Percentiles rank a stretch among this genome's conserved stretches.
Evolutionary conservation across 192 early-diverging fungal species (phyloP).

Genomic region (Pecoramyces ruminantium): DNA sequence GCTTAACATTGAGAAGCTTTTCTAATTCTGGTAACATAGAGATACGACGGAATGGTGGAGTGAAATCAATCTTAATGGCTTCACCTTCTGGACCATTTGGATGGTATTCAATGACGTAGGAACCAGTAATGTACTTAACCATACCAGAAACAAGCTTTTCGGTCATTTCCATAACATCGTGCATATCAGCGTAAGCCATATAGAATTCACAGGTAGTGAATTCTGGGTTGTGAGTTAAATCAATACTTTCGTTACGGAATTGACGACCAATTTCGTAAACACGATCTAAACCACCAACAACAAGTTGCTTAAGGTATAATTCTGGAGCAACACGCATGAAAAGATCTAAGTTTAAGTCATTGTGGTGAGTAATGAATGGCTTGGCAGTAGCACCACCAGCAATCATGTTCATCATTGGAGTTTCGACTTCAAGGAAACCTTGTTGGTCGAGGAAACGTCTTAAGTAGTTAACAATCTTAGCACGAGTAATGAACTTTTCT

Average conservation of each 20-base stretch:
- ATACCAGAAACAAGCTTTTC: slow-evolving; percentile 74
- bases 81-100: slow-evolving; percentile 66
- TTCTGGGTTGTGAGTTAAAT: slow-evolving; percentile 98
- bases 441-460: slow-evolving; percentile 85
- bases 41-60: slow-evolving; percentile 86
- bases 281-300: slow-evolving; percentile 94
- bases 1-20: slow-evolving; percentile 71
- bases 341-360: slow-evolving; percentile 94
- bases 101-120: slow-evolving; percentile 85
- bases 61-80: slow-evolving; percentile 79
- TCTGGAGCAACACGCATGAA: slow-evolving; percentile 99
- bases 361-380: slow-evolving; percentile 98
- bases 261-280: slow-evolving; percentile 98
- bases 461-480: slow-evolving; percentile 91
- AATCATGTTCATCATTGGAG: slow-evolving; percentile 89
- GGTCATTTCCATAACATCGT: slow-evolving; percentile 91
- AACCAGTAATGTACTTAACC: slow-evolving; percentile 83
- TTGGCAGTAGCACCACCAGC: slow-evolving; percentile 96
- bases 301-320: slow-evolving; percentile 92
- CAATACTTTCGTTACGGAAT: slow-evolving; percentile 98
- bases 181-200: slow-evolving; percentile 98
- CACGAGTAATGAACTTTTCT: slow-evolving; percentile 81
- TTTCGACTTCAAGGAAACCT: slow-evolving; percentile 97
- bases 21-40: slow-evolving; percentile 88
- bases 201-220: slow-evolving; percentile 99